Base-by-base conservation (phyloP, 371 early-diverging fungal genomes). In the Smittium culicis region DNA sequence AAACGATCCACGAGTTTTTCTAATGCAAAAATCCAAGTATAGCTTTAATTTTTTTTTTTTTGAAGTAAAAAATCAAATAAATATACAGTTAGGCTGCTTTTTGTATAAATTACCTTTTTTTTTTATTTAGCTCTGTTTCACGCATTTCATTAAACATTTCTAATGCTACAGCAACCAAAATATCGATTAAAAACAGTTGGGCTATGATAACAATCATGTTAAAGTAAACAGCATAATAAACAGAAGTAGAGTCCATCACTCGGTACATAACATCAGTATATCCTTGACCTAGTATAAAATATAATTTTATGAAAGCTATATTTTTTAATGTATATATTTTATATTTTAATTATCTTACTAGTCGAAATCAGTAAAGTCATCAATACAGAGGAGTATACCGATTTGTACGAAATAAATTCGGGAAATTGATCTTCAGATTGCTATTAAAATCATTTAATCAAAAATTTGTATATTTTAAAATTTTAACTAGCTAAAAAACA, bases 181-280 rank as follows among this genome's bases (percentile, higher is more conserved):
- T 71, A 69, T 86, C 86, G 64, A 86, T 74, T 28, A 88, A 75
- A 86, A 85, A 86, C 68, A 82, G 84, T 69, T 86, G 85, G 79
- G 86, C 79, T 34, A 86, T 75, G 57, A 88, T 71, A 11, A 86
- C 82, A 66, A 82, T 78, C 20, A 82, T 62, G 8, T 84, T 76
- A 70, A 85, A 88, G 67, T 84, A 88, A 33, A 84, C 55, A 45
- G 82, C 74, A 1, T 84, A 80, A 69, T 79, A 74, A 1, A 72
- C 67, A 64, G 82, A 84, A 61, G 85, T 85, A 0, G 85, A 80
- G 69, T 84, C 84, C 85, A 86, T 86, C 73, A 82, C 78, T 28
- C 72, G 74, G 71, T 86, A 88, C 85, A 86, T 85, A 67, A 82
- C 66, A 69, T 84, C 86, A 1, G 86, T 83, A 86, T 86, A 87